Evolutionary conservation across 257 asterid genomes (phyloP).

Genomic region (Coffea eugenioides): DNA sequence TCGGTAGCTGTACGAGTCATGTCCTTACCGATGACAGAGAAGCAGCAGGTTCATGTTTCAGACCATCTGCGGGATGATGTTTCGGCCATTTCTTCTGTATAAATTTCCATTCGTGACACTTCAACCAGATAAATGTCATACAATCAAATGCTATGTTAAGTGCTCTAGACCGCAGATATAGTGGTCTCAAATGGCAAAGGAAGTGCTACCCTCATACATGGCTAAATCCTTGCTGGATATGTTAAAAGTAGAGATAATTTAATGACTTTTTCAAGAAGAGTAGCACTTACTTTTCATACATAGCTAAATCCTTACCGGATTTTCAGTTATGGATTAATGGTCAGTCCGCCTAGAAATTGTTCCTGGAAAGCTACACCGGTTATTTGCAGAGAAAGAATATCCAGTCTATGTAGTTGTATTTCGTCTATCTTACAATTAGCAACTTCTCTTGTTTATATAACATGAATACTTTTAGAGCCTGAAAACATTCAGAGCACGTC

Average conservation of each 20-base stretch:
- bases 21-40: neutral
- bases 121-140: neutral
- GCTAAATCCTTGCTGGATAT: no score
- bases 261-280: neutral
- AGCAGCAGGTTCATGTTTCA: neutral
- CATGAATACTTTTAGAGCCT: neutral
- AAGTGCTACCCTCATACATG: no score
- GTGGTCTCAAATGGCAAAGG: neutral
- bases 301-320: neutral
- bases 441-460: no score
- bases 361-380: neutral
- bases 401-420: neutral
- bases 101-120: neutral
- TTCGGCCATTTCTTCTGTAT: neutral
- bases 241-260: neutral
- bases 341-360: neutral
- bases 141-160: neutral
- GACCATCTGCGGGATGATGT: neutral
- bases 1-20: neutral
- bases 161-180: neutral
- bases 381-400: neutral
- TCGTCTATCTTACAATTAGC: neutral
- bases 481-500: neutral
- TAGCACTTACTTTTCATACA: neutral
- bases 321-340: neutral